phyloP scores from a whole-genome alignment of 371 early-diverging fungal genomes.

The Actinomucor elegans region DNA sequence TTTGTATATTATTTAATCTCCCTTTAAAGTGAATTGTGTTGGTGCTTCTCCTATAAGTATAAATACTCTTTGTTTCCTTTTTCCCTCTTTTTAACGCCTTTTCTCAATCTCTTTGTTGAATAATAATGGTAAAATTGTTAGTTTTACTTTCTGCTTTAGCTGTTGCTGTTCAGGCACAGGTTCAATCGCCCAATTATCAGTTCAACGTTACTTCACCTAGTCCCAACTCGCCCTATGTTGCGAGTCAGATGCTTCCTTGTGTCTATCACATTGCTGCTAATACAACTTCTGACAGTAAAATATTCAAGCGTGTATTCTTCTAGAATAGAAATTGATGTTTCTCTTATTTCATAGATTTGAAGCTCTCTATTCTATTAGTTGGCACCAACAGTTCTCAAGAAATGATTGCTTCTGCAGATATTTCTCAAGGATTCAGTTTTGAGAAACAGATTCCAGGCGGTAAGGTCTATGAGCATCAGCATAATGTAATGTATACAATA shows the following conservation, averaged over 20 bases:
- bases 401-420: conserved; percentile 22
- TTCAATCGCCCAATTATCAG: conserved; percentile 22
- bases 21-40: too few species aligned
- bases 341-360: conserved; percentile 9
- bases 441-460: conserved; percentile 22
- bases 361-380: conserved; percentile 26
- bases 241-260: conserved; percentile 41
- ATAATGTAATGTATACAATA: conserved; percentile 24
- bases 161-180: conserved; percentile 16
- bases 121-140: conserved; percentile 2
- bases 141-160: conserved; percentile 13
- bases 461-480: conserved; percentile 37
- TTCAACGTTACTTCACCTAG: conserved; percentile 33
- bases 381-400: conserved; percentile 14
- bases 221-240: conserved; percentile 34
- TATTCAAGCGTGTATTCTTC: conserved; percentile 2
- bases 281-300: conserved; percentile 31
- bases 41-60: too few species aligned
- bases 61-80: too few species aligned
- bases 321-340: not conserved
- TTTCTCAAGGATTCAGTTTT: conserved; percentile 34
- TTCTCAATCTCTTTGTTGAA: not conserved
- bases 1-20: too few species aligned
- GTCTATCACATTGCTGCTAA: conserved; percentile 31
- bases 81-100: too few species aligned